Percentiles rank a stretch among this genome's conserved stretches.
Evolutionary conservation across 176 grass and related monocot genomes (phyloP).

Genomic region (Carex scoparia): DNA sequence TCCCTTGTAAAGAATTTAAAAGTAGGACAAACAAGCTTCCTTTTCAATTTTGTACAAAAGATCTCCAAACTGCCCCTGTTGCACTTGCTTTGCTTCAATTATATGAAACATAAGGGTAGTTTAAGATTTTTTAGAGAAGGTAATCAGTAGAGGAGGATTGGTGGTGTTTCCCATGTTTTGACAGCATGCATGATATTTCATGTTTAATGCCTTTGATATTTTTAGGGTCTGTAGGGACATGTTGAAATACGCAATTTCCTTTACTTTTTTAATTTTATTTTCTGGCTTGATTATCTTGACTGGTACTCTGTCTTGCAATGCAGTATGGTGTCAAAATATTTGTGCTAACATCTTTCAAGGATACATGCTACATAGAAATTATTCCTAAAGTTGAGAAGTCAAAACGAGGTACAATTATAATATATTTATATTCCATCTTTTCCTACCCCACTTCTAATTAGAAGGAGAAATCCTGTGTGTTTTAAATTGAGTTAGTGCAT

Average conservation of each 20-base stretch:
- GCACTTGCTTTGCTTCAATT: not conserved
- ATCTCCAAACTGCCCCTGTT: not conserved
- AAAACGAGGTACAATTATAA: constrained; percentile 65
- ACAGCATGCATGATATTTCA: constrained; percentile 14
- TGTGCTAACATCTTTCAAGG: constrained; percentile 96
- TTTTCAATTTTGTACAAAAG: not conserved
- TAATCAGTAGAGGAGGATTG: not conserved
- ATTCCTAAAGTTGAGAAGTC: constrained; percentile 90
- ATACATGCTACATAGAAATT: constrained; percentile 99
- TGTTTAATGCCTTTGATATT: not conserved
- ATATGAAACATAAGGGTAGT: not conserved
- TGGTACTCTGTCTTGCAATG: constrained; percentile 25
- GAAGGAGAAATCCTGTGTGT: not conserved
- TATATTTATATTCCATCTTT: not conserved
- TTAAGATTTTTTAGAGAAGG: not conserved
- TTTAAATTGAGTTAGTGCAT: not conserved
- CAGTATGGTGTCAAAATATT: constrained; percentile 98
- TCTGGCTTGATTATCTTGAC: constrained; percentile 1
- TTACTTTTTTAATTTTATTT: not conserved
- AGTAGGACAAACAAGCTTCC: not conserved
- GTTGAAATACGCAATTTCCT: not conserved
- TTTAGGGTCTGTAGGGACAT: not conserved
- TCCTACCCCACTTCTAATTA: not conserved
- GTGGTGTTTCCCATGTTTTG: not conserved
- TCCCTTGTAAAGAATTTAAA: not conserved